Base-by-base conservation (phyloP, 2,329 filamentous ascomycete genomes). In the Xylaria sp. region DNA sequence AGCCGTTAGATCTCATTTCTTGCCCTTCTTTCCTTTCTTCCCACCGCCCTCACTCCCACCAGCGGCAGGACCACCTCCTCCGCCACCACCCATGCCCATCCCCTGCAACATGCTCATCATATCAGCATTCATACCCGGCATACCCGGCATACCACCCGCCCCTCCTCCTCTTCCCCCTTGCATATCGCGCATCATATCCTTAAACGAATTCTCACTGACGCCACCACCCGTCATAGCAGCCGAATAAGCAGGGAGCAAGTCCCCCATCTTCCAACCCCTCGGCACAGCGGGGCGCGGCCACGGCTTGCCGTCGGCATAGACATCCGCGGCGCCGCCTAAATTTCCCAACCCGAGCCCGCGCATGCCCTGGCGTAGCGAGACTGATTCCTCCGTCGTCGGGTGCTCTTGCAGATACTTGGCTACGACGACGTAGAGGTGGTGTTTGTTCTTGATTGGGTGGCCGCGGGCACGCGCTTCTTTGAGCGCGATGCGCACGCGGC, bases 111-210 rank as follows among this genome's bases (percentile, higher is more conserved):
- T 77, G 42, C 68, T 77, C 75, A 75, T 77, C 74, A 77, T 77
- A 37, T 78, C 77, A 1, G 67, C 44, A 48, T 72, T 70, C 72
- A 76, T 75, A 1, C 75, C 73, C 1, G 72, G 70, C 74, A 69
- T 70, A 2, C 72, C 74, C 23, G 75, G 77, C 13, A 75, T 78
- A 1, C 77, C 48, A 8, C 25, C 51, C 80, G 81, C 80, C 81
- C 84, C 0, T 82, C 84, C 1, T 79, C 82, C 84, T 0, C 82
- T 84, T 1, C 81, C 82, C 2, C 80, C 80, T 76, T 86, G 84
- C 93, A 98, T 97, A 83, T 97, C 93, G 77, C 90, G 91, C 94
- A 98, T 97, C 86, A 98, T 97, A 74, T 98, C 94, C 84, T 96
- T 93, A 77, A 98, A 90, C 70, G 98, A 89, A 78, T 98, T 97